A percentile compares a stretch with the other conserved stretches of the same genome.
These are phyloP conservation scores for Pseudogymnoascus sp. DNA, from an alignment of 2,329 filamentous ascomycete genomes.

Conservation along the genomic window DNA sequence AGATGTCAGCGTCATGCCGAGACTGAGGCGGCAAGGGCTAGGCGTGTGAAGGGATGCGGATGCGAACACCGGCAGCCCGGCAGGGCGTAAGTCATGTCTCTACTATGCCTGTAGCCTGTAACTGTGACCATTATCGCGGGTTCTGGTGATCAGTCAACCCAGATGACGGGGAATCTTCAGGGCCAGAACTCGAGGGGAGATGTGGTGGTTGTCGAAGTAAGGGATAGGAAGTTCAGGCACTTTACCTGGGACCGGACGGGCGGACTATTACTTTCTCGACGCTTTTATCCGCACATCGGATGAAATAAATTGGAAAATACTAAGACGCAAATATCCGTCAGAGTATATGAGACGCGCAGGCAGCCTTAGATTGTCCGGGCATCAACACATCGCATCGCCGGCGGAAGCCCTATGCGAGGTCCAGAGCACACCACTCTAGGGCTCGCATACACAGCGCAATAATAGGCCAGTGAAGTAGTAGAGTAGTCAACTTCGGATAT, in stretches of 20 bases:
- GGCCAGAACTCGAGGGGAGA: background rate
- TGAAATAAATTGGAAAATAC: background rate
- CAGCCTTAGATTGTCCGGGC: background rate
- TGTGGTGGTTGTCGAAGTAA: background rate
- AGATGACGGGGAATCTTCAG: background rate
- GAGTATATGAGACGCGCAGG: background rate
- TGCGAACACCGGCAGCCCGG: background rate
- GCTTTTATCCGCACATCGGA: conserved; percentile 6
- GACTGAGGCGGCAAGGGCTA: background rate
- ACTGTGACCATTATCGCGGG: background rate
- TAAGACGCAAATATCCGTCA: background rate
- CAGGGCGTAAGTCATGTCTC: background rate
- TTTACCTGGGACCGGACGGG: conserved; percentile 1
- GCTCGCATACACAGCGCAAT: background rate
- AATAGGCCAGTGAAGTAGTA: background rate
- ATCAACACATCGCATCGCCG: background rate
- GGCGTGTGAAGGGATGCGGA: background rate
- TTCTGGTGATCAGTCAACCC: background rate
- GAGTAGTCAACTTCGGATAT: conserved; percentile 6
- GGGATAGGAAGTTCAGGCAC: background rate
- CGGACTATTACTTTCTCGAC: background rate
- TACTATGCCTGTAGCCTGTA: background rate
- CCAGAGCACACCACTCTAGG: background rate
- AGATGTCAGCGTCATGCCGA: background rate
- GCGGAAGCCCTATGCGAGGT: background rate